Evolutionary conservation across 73 alveolate genomes (phyloP), one percentile per base, ranked within the genome.

Genomic region (Symbiodinium natans): DNA sequence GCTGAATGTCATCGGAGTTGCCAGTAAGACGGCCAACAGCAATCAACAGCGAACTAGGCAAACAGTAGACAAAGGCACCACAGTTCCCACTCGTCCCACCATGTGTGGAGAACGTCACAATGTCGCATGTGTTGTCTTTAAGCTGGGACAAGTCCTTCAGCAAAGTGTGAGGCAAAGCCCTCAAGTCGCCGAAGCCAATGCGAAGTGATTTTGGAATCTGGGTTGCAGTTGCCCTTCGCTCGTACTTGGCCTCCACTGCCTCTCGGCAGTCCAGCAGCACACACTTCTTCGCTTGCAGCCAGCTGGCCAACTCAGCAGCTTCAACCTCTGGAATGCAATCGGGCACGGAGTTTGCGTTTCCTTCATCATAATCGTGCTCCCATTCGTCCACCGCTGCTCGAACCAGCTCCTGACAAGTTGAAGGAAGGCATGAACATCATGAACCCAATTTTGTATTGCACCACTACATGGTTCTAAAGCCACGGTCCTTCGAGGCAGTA

Each of bases 31-130:
- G n/a, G n/a, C n/a, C n/a, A n/a, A n/a, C n/a, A n/a, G n/a, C n/a
- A n/a, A n/a, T n/a, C n/a, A n/a, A n/a, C n/a, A n/a, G n/a, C n/a
- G n/a, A n/a, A n/a, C n/a, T n/a, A n/a, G n/a, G n/a, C n/a, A n/a
- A n/a, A n/a, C n/a, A n/a, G n/a, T n/a, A 19, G 36, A 31, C 80
- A 25, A 63, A 63, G 80, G 84, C 27, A n/a, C 97, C 97, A 21
- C 97, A 90, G 97, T 90, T 90, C 75, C 97, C 97, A 31, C 82
- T 90, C 15, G 97, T 90, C 0, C 97, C 97, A 23, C 97, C 89
- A 41, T 41, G 97, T 8, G 97, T 90, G 11, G 97, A 90, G 46
- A 90, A 71, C 29, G 88, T 41, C 40, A 90, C 97, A 39, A 90
- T 85, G 75, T 40, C 40, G 68, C 48, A 59, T 8, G 41, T 31